Conservation (phyloP, 2,329 filamentous ascomycete species). For the Dothistroma septosporum region DNA sequence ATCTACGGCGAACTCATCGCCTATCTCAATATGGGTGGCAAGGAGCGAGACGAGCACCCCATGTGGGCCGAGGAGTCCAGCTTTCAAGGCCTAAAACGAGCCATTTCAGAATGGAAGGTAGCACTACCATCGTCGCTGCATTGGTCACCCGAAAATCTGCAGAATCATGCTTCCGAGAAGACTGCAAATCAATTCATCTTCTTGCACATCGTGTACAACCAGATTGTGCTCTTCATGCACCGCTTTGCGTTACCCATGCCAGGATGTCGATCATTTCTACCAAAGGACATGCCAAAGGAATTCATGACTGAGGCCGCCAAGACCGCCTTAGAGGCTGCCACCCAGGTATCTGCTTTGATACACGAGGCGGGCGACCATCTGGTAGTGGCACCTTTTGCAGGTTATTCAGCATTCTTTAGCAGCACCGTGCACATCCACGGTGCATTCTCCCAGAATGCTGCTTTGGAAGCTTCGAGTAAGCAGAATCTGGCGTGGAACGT, state of each 20-base stretch:
- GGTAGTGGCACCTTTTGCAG: slow-evolving; percentile 85
- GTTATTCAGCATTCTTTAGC: slow-evolving; percentile 89
- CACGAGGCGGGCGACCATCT: slow-evolving; percentile 75
- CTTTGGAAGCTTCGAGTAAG: slow-evolving; percentile 73
- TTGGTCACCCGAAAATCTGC: slow-evolving; percentile 77
- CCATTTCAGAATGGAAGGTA: slow-evolving; percentile 66
- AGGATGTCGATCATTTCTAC: slow-evolving; percentile 51
- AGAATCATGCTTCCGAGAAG: slow-evolving; percentile 76
- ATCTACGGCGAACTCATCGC: slow-evolving; percentile 87
- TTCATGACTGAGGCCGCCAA: slow-evolving; percentile 73
- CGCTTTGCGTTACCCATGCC: slow-evolving; percentile 73
- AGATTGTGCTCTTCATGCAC: slow-evolving; percentile 85
- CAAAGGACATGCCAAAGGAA: slow-evolving; percentile 67
- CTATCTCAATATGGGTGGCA: slow-evolving; percentile 86
- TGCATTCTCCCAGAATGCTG: slow-evolving; percentile 78
- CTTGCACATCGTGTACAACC: slow-evolving; percentile 82
- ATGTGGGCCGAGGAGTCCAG: slow-evolving; percentile 81
- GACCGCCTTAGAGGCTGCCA: slow-evolving; percentile 77
- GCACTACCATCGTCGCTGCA: slow-evolving; percentile 66
- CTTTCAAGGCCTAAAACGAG: slow-evolving; percentile 65
- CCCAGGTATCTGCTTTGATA: slow-evolving; percentile 78
- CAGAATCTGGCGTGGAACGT: slow-evolving; percentile 82
- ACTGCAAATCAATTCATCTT: slow-evolving; percentile 90
- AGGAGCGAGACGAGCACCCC: slow-evolving; percentile 68
- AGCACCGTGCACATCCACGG: slow-evolving; percentile 93